phyloP scores from a whole-genome alignment of 306 rosid genomes.

The Ceratonia siliqua region DNA sequence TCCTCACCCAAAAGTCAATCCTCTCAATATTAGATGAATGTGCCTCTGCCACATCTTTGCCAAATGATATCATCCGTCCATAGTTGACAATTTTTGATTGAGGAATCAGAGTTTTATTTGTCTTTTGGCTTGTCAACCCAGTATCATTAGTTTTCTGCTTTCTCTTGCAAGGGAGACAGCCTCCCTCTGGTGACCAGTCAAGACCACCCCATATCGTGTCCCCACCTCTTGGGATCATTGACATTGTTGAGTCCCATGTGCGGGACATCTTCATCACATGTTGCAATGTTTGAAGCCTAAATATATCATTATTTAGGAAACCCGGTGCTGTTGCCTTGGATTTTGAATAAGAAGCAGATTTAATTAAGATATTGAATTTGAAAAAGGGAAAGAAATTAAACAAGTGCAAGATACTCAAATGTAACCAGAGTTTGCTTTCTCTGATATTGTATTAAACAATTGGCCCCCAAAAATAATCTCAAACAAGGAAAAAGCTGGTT shows the following conservation, averaged over 20 bases:
- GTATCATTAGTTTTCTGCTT: slow-evolving; percentile 42
- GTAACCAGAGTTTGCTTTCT: slow-evolving; percentile 10
- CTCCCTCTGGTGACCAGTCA: slow-evolving; percentile 90
- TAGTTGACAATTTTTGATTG: slow-evolving; percentile 46
- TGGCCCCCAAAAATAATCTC: neutral
- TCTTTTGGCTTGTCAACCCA: slow-evolving; percentile 36
- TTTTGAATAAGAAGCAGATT: slow-evolving; percentile 27
- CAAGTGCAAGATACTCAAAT: too few species aligned
- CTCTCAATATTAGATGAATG: slow-evolving; percentile 58
- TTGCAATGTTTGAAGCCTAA: slow-evolving; percentile 81
- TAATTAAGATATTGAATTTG: slow-evolving; percentile 23
- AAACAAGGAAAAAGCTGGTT: neutral
- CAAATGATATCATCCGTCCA: slow-evolving; percentile 82
- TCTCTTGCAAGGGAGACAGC: slow-evolving; percentile 43
- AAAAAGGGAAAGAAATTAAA: too few species aligned
- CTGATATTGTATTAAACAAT: neutral
- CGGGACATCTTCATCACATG: slow-evolving; percentile 85
- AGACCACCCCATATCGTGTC: slow-evolving; percentile 83
- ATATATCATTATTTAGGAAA: slow-evolving; percentile 70
- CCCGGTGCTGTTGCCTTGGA: slow-evolving; percentile 80
- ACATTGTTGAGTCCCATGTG: slow-evolving; percentile 90
- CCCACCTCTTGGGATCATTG: slow-evolving; percentile 92
- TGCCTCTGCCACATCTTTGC: slow-evolving; percentile 73
- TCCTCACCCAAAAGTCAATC: slow-evolving; percentile 64
- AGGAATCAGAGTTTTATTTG: slow-evolving; percentile 24